Evolutionary conservation across 2,329 filamentous ascomycete genomes (phyloP).

Genomic region (Rhynchosporium agropyri): DNA sequence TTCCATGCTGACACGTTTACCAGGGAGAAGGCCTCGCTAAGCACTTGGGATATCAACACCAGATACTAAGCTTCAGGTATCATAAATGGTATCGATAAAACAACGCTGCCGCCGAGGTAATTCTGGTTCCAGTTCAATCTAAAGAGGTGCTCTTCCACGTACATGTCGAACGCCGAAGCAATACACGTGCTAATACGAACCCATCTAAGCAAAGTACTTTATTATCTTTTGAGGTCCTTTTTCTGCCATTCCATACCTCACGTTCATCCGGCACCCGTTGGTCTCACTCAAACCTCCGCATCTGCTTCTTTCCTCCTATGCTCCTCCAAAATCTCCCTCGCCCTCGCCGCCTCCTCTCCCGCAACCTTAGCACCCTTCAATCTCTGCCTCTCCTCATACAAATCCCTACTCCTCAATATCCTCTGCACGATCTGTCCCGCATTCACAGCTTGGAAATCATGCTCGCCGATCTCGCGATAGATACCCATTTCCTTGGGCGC

Average conservation of each 20-base stretch:
- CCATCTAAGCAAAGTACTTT: neutral
- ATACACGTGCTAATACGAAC: conserved; percentile 23
- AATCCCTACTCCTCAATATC: conserved; percentile 82
- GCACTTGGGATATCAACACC: too few relatives aligned
- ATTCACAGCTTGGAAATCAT: conserved; percentile 86
- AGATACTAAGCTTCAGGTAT: too few relatives aligned
- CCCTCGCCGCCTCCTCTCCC: conserved; percentile 67
- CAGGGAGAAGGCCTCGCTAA: too few relatives aligned
- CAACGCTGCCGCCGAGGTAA: too few relatives aligned
- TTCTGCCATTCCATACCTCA: neutral
- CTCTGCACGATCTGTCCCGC: conserved; percentile 88
- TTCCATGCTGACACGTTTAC: too few relatives aligned
- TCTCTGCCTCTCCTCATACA: conserved; percentile 90
- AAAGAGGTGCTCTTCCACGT: conserved; percentile 17
- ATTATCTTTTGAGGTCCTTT: too few relatives aligned
- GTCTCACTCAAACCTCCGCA: neutral
- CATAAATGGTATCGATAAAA: too few relatives aligned
- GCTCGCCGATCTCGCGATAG: conserved; percentile 75
- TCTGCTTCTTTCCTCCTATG: conserved; percentile 37
- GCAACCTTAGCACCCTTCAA: conserved; percentile 86
- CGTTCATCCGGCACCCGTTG: neutral
- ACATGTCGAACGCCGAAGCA: conserved; percentile 36
- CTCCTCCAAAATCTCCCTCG: conserved; percentile 63
- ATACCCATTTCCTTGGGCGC: conserved; percentile 82
- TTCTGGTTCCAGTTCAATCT: too few relatives aligned